Evolutionary conservation across 345 rosid species (phyloP), one percentile per base, ranked within the genome.

Genomic region (Nephelium lappaceum): DNA sequence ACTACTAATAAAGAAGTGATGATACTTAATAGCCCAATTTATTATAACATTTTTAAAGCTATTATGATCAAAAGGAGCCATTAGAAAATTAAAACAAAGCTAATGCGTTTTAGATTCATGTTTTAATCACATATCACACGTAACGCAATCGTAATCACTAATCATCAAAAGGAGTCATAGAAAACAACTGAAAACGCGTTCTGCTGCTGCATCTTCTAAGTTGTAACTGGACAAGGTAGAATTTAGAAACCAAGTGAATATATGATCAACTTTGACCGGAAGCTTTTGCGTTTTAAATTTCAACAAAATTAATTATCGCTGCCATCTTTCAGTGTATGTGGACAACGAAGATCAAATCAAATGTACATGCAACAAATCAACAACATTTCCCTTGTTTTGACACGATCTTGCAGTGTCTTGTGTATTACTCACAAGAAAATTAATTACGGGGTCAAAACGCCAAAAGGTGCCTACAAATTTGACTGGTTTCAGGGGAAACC

Each of bases 401-500:
- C 43, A 43, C 5, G 1, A 42, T 61, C 77, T 23, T 31, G 38
- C 27, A 0, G 43, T 23, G 38, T 11, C 31, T 63, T 12, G 42
- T 57, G 19, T 21, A 15, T n/a, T 11, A 1, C 19, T 19, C 51
- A 45, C 7, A 5, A 45, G 51, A 8, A 45, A 45, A 45, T 7
- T 43, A 43, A 21, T n/a, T 6, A 23, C 9, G 23, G 16, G n/a
- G 80, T 77, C 57, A 58, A 65, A 31, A 45, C 10, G 51, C 51
- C 51, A 7, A 45, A 70, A 10, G 25, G 15, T 75, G 80, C 84
- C 84, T 25, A 67, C 84, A 67, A 58, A 25, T 39, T 84, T 84
- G 82, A 84, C 86, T 81, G 80, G 80, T 83, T 83, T 74, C 11
- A 23, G 39, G 55, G 12, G 41, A 78, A 80, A 78, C 9, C 82